Evolutionary conservation across 768 basidiomycete genomes (phyloP), one percentile per base, ranked within the genome.

Genomic region (Macrolepiota albuminosa): DNA sequence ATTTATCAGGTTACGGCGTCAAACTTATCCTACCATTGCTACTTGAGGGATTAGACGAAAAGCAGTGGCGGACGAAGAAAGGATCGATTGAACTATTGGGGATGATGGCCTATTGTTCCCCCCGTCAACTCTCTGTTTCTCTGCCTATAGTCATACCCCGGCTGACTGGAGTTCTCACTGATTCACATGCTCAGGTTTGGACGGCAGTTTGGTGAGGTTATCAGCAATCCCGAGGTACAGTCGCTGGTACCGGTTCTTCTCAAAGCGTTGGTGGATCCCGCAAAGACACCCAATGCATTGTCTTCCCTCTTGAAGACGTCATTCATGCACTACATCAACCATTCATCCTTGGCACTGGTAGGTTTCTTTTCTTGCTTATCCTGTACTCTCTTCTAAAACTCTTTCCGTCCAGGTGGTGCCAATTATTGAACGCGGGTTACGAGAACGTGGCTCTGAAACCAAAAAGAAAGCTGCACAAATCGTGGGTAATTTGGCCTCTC

Each of bases 71-170:
- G 14, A 93, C 94, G 1, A 98, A 98, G 77, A 92, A 92, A 72
- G 97, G 96, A 2, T 95, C 95, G 7, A 98, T 98, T 61, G 97
- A 99, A 70, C 75, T 98, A 6, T 76, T 99, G 60, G 97, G 97
- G 26, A 91, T 95, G 82, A 98, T 98, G 95, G 97, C 97, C 1
- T 98, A 96, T 73, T 96, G 95, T 70, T 94, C 97, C 9, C 97
- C 96, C 1, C 84, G 87, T 42, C 97, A 99, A 72, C 83, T 98
- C 16, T 97, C 97, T 0, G 78, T 94, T 21, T 98, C 96, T 0
- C 80, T 99, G 3, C 96, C 96, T 6, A 92, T 98, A 54, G 93
- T 98, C 71, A 95, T 99, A 56, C 97, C 97, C 7, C 87, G 90
- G n/a, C 76, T 99, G 29, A 97, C 95, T 21, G 91, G 87, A 5